Evolutionary conservation across 140 eudicot genomes (phyloP).

Genomic region (Bidens hawaiensis): DNA sequence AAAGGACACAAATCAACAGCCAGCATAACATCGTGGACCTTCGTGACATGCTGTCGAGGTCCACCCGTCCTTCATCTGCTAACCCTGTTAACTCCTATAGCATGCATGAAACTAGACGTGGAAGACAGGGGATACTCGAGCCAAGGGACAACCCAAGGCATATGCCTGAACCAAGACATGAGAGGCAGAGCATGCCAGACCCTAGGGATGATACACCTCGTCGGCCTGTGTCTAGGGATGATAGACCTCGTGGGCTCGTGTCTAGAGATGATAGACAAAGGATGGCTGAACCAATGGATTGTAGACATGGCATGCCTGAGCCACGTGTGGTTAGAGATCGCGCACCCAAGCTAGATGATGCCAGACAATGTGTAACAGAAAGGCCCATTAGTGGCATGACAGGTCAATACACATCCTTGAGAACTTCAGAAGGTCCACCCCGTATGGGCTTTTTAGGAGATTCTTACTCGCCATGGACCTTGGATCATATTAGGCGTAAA

Average conservation of each 20-base stretch:
- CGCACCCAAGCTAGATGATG: slow-evolving; percentile 29
- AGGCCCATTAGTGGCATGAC: slow-evolving; percentile 25
- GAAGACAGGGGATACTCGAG: slow-evolving; percentile 26
- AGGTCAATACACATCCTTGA: slow-evolving; percentile 29
- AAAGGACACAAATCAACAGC: slow-evolving; percentile 36
- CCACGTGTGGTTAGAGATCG: slow-evolving; percentile 28
- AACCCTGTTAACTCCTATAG: slow-evolving; percentile 25
- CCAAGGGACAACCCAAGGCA: slow-evolving; percentile 33
- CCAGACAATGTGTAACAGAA: slow-evolving; percentile 34
- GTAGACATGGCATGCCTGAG: slow-evolving; percentile 26
- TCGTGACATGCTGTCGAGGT: slow-evolving; percentile 66
- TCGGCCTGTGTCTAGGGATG: slow-evolving; percentile 25
- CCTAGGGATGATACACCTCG: slow-evolving; percentile 28
- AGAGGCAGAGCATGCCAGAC: slow-evolving; percentile 23
- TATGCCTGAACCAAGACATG: slow-evolving; percentile 8
- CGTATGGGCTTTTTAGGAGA: slow-evolving; percentile 32
- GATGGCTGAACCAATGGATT: slow-evolving; percentile 29
- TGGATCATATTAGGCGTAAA: slow-evolving; percentile 63
- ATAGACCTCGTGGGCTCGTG: slow-evolving; percentile 23
- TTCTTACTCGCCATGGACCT: slow-evolving; percentile 60
- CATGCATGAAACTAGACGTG: slow-evolving; percentile 32
- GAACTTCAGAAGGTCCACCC: slow-evolving; percentile 36
- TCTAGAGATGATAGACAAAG: slow-evolving; percentile 37
- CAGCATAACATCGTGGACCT: slow-evolving; percentile 47
- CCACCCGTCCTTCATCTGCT: slow-evolving; percentile 42